Evolutionary conservation across 768 basidiomycete genomes (phyloP).

Genomic region (Agaricus blazei): DNA sequence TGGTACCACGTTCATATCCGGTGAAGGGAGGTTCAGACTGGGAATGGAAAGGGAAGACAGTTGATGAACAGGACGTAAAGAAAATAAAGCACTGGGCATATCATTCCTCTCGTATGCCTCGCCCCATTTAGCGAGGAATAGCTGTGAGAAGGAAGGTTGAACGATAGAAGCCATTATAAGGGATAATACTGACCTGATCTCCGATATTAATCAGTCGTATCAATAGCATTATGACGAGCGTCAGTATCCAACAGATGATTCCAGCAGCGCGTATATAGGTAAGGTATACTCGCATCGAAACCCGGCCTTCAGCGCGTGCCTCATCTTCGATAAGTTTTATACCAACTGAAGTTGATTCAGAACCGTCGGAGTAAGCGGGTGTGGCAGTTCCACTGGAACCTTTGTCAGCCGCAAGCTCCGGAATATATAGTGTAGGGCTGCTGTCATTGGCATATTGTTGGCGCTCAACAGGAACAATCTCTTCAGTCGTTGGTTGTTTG

Average conservation of each 20-base stretch:
- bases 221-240: constrained; percentile 45
- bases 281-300: constrained; percentile 52
- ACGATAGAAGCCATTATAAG: background rate
- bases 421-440: constrained; percentile 5
- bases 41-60: constrained; percentile 25
- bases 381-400: background rate
- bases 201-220: constrained; percentile 51
- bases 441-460: constrained; percentile 25
- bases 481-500: constrained; percentile 35
- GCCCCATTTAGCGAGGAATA: constrained; percentile 66
- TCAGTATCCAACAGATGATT: constrained; percentile 47
- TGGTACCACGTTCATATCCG: constrained; percentile 53
- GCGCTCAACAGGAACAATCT: constrained; percentile 43
- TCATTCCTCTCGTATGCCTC: constrained; percentile 49
- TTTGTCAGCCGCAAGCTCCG: background rate
- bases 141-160: constrained; percentile 25
- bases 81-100: background rate
- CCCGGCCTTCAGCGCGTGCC: constrained; percentile 60
- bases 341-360: constrained; percentile 13
- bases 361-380: background rate
- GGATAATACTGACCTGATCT: constrained; percentile 43
- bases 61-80: constrained; percentile 14
- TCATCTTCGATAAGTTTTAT: constrained; percentile 63
- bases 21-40: constrained; percentile 51
- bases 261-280: constrained; percentile 64